Evolutionary conservation across 306 rosid species (phyloP).

Genomic region (Lathyrus sativus): DNA sequence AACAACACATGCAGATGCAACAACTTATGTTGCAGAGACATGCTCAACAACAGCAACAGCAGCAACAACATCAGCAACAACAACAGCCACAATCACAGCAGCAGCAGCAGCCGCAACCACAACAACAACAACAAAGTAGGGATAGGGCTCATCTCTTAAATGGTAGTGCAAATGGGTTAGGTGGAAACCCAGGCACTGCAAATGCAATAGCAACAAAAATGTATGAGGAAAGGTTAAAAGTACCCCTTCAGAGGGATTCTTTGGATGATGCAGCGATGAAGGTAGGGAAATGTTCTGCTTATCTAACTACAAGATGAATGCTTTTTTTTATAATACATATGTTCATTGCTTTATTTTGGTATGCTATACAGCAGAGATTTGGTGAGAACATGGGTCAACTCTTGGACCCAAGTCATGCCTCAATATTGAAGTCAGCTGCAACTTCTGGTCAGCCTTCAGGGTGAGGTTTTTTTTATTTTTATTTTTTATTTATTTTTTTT

Average conservation of each 20-base stretch:
- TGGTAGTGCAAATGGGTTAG: conserved; percentile 84
- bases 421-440: conserved; percentile 84
- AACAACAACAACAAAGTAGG: conserved; percentile 68
- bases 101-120: conserved; percentile 43
- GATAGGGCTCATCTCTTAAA: conserved; percentile 84
- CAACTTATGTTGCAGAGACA: conserved; percentile 70
- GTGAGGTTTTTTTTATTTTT: conserved; percentile 51
- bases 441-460: conserved; percentile 94
- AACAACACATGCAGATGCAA: conserved; percentile 84
- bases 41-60: conserved; percentile 69
- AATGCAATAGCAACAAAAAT: conserved; percentile 90
- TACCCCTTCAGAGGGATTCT: conserved; percentile 87
- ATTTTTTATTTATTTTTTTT: too few relatives aligned
- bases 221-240: conserved; percentile 92
- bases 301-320: conserved; percentile 23
- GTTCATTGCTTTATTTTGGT: conserved; percentile 38
- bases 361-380: conserved; percentile 73
- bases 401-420: conserved; percentile 81
- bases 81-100: conserved; percentile 49
- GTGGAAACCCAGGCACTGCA: conserved; percentile 84
- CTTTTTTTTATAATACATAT: conserved; percentile 27
- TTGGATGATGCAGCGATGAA: conserved; percentile 88
- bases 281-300: conserved; percentile 47
- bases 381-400: conserved; percentile 91
- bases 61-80: conserved; percentile 56